Evolutionary conservation across 192 early-diverging fungal genomes (phyloP), one percentile per base, ranked within the genome.

Genomic region (Linnemannia exigua): DNA sequence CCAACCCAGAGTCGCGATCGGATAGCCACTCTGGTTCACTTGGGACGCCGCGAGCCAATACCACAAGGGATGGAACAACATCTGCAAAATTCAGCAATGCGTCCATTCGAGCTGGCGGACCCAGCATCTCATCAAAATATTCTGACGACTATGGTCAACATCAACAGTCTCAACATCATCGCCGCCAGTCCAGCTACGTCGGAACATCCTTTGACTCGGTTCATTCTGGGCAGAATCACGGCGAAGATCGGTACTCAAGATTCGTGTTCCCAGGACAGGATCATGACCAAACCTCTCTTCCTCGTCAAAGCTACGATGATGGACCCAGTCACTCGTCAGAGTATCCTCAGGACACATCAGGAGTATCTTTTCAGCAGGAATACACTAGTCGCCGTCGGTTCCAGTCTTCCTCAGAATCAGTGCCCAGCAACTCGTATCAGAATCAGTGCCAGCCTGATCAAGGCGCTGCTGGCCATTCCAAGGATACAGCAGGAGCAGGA

Each of bases 11-110:
- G 36, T 86, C 78, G 3, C 77, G 75, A n/a, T 71, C 83, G 41
- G 84, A 86, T 16, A 86, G 84, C 48, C 84, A 86, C 20, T 86
- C 83, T 46, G 83, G 83, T 15, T 85, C 84, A 4, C 80, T 68
- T 66, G 78, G 79, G 9, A 80, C 84, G 1, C 78, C 84, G 37
- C 78, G 74, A 6, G 72, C 82, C 5, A 74, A 72, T 20, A 52
- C 36, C 6, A 25, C 52, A 19, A 50, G 74, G 28, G 79, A 61
- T 25, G 46, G 69, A 50, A 11, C 78, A 41, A 66, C 51, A 16
- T 54, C 74, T 6, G 35, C 52, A 31, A 86, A 86, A 16, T 74
- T 71, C 37, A 46, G n/a, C 61, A 58, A 47, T 33, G 37, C 25
- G 1, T 70, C 69, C 37, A 67, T 47, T 41, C 76, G 82, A 15